These are phyloP conservation scores for Claviceps capensis DNA, from an alignment of 2,329 filamentous ascomycete species.

Conservation along the genomic window DNA sequence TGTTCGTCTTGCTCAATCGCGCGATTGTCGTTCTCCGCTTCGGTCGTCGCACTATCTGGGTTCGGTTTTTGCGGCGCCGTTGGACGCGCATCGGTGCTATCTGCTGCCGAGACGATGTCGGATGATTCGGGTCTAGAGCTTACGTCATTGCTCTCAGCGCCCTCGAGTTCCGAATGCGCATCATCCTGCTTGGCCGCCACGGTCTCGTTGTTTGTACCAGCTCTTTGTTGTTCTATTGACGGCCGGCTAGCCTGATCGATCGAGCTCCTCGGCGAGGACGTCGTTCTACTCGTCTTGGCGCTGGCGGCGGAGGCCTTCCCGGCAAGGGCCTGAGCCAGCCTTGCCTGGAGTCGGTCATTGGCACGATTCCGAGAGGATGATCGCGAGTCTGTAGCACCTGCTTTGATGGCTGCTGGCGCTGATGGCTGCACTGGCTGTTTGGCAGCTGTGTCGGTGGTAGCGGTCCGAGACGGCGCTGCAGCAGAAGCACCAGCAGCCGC, in stretches of 20 bases:
- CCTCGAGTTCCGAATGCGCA: neutral
- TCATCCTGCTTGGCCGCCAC: neutral
- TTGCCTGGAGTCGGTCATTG: conserved; percentile 78
- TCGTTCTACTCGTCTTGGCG: conserved; percentile 30
- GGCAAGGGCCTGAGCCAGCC: conserved; percentile 75
- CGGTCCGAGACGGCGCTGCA: neutral
- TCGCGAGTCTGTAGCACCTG: conserved; percentile 35
- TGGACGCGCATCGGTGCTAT: neutral
- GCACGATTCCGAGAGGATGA: conserved; percentile 48
- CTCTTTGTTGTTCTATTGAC: conserved; percentile 17
- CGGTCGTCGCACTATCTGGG: neutral
- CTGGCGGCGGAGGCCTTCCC: conserved; percentile 38
- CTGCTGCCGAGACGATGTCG: neutral
- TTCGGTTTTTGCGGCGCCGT: neutral
- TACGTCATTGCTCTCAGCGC: neutral
- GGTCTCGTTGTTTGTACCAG: conserved; percentile 11
- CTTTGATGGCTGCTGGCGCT: conserved; percentile 17
- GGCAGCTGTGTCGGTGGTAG: conserved; percentile 6
- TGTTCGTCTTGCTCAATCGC: neutral
- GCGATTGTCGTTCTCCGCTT: neutral
- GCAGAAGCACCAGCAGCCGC: neutral
- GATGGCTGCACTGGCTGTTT: conserved; percentile 7
- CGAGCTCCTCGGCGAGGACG: conserved; percentile 22
- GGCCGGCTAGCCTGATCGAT: conserved; percentile 18
- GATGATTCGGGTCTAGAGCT: neutral